Conservation (phyloP, 176 grass and related monocot genomes). For the Avena eriantha region DNA sequence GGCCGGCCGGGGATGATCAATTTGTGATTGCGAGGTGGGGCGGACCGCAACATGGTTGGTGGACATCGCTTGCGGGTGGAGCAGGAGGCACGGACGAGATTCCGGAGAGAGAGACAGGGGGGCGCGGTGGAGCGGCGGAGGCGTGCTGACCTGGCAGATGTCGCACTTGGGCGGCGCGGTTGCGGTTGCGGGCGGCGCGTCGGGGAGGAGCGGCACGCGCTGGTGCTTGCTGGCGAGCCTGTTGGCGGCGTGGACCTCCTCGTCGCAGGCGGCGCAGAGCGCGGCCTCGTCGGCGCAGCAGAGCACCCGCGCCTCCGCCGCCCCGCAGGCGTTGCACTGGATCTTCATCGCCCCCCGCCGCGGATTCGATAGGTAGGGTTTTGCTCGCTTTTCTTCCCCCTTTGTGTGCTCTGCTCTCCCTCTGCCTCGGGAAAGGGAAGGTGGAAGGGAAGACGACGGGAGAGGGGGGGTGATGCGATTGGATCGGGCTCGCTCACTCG, state of each 20-base stretch:
- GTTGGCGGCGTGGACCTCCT: slow-evolving; percentile 88
- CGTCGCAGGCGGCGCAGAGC: slow-evolving; percentile 77
- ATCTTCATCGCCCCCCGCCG: slow-evolving; percentile 63
- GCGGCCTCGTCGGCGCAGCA: slow-evolving; percentile 95
- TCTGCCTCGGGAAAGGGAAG: neutral
- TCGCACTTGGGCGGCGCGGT: slow-evolving; percentile 65
- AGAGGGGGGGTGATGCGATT: neutral
- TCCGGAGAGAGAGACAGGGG: neutral
- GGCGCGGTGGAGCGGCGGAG: no score
- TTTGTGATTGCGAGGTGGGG: neutral
- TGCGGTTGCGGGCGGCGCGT: neutral
- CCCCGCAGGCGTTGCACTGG: slow-evolving; percentile 84
- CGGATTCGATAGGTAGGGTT: neutral
- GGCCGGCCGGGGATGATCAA: no score
- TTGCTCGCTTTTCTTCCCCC: neutral
- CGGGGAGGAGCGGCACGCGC: slow-evolving; percentile 66
- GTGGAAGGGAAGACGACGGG: slow-evolving; percentile 2
- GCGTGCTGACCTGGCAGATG: slow-evolving; percentile 67
- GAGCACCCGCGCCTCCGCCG: slow-evolving; percentile 75
- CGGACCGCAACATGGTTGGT: neutral
- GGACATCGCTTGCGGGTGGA: neutral
- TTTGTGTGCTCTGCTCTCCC: neutral
- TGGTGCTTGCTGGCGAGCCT: slow-evolving; percentile 88
- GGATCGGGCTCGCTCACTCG: neutral
- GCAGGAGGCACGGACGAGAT: neutral